These are phyloP conservation scores for Reticulascus tulasneorum DNA, from an alignment of 2,329 filamentous ascomycete genomes.

Conservation along the genomic window DNA sequence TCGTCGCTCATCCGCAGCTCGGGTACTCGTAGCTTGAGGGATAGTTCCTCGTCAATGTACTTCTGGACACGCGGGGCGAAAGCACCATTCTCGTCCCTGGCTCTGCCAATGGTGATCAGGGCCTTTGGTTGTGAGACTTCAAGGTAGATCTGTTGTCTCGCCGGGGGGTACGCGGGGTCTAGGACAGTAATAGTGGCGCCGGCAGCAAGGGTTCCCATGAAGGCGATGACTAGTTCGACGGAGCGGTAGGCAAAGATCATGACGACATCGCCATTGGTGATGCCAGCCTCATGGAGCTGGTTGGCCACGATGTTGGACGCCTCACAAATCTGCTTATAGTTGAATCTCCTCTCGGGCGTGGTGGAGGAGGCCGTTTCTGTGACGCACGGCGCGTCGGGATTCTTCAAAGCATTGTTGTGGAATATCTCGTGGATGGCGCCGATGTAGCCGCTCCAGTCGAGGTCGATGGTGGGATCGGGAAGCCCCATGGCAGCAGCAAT, in stretches of 20 bases:
- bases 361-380: slow-evolving; percentile 40
- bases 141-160: slow-evolving; percentile 76
- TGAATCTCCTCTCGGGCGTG: slow-evolving; percentile 62
- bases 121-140: slow-evolving; percentile 73
- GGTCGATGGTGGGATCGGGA: slow-evolving; percentile 63
- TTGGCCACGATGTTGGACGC: slow-evolving; percentile 77
- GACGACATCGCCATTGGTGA: slow-evolving; percentile 78
- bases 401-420: slow-evolving; percentile 57
- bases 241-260: slow-evolving; percentile 87
- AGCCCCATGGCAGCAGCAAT: no score
- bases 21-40: slow-evolving; percentile 71
- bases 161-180: slow-evolving; percentile 78
- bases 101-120: slow-evolving; percentile 69
- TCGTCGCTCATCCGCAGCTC: slow-evolving; percentile 67
- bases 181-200: slow-evolving; percentile 64
- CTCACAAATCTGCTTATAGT: slow-evolving; percentile 82
- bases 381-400: slow-evolving; percentile 58
- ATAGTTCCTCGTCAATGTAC: slow-evolving; percentile 70
- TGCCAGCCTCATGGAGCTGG: slow-evolving; percentile 69
- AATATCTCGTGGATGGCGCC: slow-evolving; percentile 72
- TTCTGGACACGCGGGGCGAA: slow-evolving; percentile 2
- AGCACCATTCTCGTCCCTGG: slow-evolving; percentile 58
- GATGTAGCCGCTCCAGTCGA: slow-evolving; percentile 62
- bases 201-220: slow-evolving; percentile 70
- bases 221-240: slow-evolving; percentile 36